Evolutionary conservation across 164 flowering plant genomes (phyloP), one percentile per base, ranked within the genome.

Genomic region (Chloranthus sessilifolius): DNA sequence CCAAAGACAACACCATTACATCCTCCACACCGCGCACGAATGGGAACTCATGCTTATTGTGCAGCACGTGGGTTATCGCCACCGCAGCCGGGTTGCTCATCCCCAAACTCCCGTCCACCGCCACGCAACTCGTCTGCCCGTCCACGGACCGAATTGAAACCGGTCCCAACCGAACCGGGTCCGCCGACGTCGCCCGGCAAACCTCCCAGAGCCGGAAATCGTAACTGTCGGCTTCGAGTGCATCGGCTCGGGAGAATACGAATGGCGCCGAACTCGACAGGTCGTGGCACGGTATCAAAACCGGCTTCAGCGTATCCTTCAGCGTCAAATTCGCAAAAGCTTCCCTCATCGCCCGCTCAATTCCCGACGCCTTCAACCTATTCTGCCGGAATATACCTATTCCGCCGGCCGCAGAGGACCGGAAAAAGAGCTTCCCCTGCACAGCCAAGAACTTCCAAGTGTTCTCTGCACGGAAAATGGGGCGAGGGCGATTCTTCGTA

Each of bases 71-170:
- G n/a, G 85, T 80, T 12, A 80, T 71, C 0, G 85, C 81, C 1
- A 75, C 72, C 0, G 81, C 84, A 44, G 81, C 76, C 10, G 84
- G 84, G 53, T 79, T 79, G 51, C 67, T 77, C 78, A 75, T 77
- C 22, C 78, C 70, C 3, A 73, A 26, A 2, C 73, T 64, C 5
- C 79, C 79, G 5, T 58, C 75, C 14, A 75, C 74, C 42, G 72
- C 82, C 27, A 58, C 7, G 47, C 75, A 66, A 56, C 23, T 69
- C 2, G 78, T 74, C 55, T 55, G 52, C 57, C 51, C 28, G 53
- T 80, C 80, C 12, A 74, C 63, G 1, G 85, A 77, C 54, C 23
- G 41, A 70, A 73, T 47, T 33, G 63, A 60, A 16, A 65, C 56
- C 5, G 74, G 49, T 2, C 69, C 62, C 15, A 17, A 44, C 1